Evolutionary conservation across 2,329 filamentous ascomycete genomes (phyloP).

Genomic region (Didymella exigua): DNA sequence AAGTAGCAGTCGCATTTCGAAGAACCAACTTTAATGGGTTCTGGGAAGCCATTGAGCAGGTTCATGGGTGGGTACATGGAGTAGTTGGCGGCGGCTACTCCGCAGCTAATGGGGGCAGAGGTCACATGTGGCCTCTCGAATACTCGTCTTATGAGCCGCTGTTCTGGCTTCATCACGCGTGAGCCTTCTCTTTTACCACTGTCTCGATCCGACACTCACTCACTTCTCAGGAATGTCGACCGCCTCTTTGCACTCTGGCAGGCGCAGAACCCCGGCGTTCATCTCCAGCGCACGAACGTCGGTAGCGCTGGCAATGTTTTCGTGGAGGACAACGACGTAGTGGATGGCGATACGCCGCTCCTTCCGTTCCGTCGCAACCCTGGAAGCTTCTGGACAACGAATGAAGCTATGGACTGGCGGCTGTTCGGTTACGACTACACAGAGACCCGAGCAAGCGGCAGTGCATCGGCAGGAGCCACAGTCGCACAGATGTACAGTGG

Average conservation of each 20-base stretch:
- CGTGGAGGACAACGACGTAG: slow-evolving; percentile 47
- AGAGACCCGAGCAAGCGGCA: slow-evolving; percentile 40
- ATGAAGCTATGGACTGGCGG: slow-evolving; percentile 31
- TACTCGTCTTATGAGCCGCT: slow-evolving; percentile 81
- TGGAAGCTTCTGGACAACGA: slow-evolving; percentile 39
- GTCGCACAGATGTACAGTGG: slow-evolving; percentile 34
- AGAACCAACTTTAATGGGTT: slow-evolving; percentile 23
- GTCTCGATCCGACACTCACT: too few relatives aligned
- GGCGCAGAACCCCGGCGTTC: slow-evolving; percentile 69
- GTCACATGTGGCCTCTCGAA: slow-evolving; percentile 72
- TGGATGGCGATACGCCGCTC: slow-evolving; percentile 57
- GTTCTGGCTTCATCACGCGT: slow-evolving; percentile 50
- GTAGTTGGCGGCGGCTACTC: slow-evolving; percentile 53
- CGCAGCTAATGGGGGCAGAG: slow-evolving; percentile 41
- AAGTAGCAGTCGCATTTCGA: slow-evolving; percentile 19
- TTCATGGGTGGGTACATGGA: slow-evolving; percentile 39
- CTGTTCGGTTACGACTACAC: slow-evolving; percentile 44
- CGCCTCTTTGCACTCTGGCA: slow-evolving; percentile 75
- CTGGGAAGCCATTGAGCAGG: slow-evolving; percentile 45
- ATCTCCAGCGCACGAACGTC: slow-evolving; percentile 58
- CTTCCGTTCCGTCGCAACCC: slow-evolving; percentile 39
- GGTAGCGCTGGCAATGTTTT: slow-evolving; percentile 34
- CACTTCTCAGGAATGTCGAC: slow-evolving; percentile 38
- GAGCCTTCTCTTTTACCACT: too few relatives aligned
- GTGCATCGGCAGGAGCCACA: slow-evolving; percentile 16